Percentiles rank a stretch among this genome's conserved stretches.
These are phyloP conservation scores for Mycena haematopus DNA, from an alignment of 768 basidiomycete genomes.

Conservation along the genomic window DNA sequence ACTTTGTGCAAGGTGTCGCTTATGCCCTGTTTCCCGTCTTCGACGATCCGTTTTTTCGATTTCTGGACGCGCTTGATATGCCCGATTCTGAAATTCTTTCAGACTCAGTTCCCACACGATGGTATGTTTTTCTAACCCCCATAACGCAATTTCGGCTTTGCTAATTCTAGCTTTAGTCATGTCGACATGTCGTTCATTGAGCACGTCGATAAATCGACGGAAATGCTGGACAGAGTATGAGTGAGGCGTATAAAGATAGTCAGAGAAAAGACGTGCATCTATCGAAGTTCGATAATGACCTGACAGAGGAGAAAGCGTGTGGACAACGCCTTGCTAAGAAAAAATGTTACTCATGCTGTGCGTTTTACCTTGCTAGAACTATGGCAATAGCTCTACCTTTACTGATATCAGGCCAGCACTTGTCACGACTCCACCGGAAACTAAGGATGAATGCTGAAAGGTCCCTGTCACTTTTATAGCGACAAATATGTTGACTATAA, in stretches of 20 bases:
- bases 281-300: slow-evolving; percentile 73
- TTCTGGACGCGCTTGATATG: slow-evolving; percentile 53
- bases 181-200: slow-evolving; percentile 61
- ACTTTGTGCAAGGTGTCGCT: slow-evolving; percentile 37
- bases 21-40: slow-evolving; percentile 42
- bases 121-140: slow-evolving; percentile 51
- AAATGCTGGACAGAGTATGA: slow-evolving; percentile 53
- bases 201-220: slow-evolving; percentile 56
- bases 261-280: slow-evolving; percentile 42
- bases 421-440: slow-evolving; percentile 63
- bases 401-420: slow-evolving; percentile 72
- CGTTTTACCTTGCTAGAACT: too few relatives aligned
- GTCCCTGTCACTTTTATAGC: slow-evolving; percentile 60
- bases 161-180: slow-evolving; percentile 64
- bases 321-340: slow-evolving; percentile 43
- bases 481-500: slow-evolving; percentile 66
- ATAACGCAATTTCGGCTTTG: slow-evolving; percentile 64
- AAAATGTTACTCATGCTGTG: too few relatives aligned
- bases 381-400: slow-evolving; percentile 35
- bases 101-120: slow-evolving; percentile 1
- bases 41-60: slow-evolving; percentile 38
- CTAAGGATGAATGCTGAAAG: slow-evolving; percentile 73
- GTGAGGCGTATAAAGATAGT: background rate
- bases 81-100: slow-evolving; percentile 47
- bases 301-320: slow-evolving; percentile 66